Evolutionary conservation across 495 filamentous ascomycete species (phyloP), one percentile per base, ranked within the genome.

Genomic region (Friedmanniomyces simplex): DNA sequence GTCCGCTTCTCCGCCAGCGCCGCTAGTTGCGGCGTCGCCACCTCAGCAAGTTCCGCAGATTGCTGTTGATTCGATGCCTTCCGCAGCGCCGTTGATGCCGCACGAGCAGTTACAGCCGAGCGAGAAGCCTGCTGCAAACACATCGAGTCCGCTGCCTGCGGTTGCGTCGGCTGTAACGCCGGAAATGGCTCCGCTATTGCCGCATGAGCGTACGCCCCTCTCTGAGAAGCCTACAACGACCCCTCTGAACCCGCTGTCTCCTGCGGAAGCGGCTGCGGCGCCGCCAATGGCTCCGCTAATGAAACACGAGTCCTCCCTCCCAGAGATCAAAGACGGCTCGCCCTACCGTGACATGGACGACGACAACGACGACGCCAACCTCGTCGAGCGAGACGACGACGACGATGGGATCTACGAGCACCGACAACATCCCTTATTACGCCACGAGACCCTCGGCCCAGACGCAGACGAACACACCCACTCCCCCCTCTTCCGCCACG

Each of bases 401-500:
- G 51, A 63, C 11, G 55, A 50, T 1, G 26, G 50, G 14, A 5
- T 18, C 30, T 41, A 55, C 13, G 26, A 26, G 6, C 25, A 52
- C 18, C 47, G 41, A 12, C 22, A 52, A 3, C n/a, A 21, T 14
- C 61, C 61, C 1, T 52, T 64, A 1, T 48, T 64, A 0, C 52
- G 53, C 14, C 61, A 64, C 58, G 61, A 64, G 34, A 16, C 61
- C 14, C 24, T 64, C 1, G n/a, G 20, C 14, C 52, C 52, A 0
- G 43, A 36, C 20, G 26, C 51, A 1, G 51, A 21, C 10, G 56
- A 63, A 28, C 37, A 54, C 21, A 22, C 28, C 8, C 56, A 56
- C 7, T 51, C 60, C n/a, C 63, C 60, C 0, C 49, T 57, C 8
- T 48, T 63, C 22, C 54, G 57, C 4, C 63, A 66, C 45, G 57